Evolutionary conservation across 2,329 filamentous ascomycete species (phyloP), one percentile per base, ranked within the genome.

Genomic region (Beauveria sp.): DNA sequence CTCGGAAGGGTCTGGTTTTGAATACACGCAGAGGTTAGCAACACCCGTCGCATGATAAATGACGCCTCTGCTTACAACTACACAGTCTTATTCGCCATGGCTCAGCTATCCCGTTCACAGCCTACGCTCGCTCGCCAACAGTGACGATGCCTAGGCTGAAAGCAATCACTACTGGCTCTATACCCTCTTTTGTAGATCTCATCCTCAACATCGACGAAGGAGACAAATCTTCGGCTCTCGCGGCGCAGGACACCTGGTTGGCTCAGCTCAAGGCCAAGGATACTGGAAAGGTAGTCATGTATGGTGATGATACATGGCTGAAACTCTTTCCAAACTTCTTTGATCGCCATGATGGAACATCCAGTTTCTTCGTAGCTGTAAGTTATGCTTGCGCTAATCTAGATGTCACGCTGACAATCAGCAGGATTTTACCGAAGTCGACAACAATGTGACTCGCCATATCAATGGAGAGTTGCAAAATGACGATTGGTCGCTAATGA

Each of bases 111-210:
- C 94, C 94, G 3, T 99, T 96, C 72, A 99, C 94, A 37, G 93
- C 93, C 40, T 89, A 96, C 81, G 94, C 94, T 20, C 89, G 91
- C n/a, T 92, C 96, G 56, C 94, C 94, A 2, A 99, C 94, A 8
- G 93, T 99, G 64, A 99, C 94, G 20, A 97, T 99, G 94, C 94
- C 94, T 47, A 87, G 93, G 64, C 87, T 99, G 69, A 99, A 99
- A 77, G 92, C 94, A 54, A 92, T 99, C 65, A 99, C 94, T 1
- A 97, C 94, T 1, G 94, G 94, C 63, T 97, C 93, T 2, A 94
- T 96, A n/a, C 94, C 94, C 3, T 97, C 93, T 2, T 99, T 99
- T 73, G 84, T 97, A 63, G 94, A 99, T 73, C 89, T 97, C 18
- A 96, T 99, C 64, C 82, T 99, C 62, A 99, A 97, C 71, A 91